Conservation (phyloP, 495 filamentous ascomycete species). For the Penicillium salamii region DNA sequence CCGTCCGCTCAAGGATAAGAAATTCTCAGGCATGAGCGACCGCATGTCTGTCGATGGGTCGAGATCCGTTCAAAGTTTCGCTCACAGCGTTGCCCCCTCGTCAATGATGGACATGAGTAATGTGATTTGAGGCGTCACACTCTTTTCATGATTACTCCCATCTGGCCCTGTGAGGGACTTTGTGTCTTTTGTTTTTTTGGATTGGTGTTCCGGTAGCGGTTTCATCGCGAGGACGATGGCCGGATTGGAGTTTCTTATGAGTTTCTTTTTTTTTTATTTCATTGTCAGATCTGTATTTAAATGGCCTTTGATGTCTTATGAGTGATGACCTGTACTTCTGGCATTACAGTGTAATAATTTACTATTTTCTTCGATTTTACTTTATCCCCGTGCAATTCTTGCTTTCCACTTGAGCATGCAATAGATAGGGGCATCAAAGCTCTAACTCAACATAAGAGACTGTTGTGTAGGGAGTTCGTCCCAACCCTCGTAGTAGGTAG, state of each 20-base stretch:
- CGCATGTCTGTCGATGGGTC: slow-evolving; percentile 42
- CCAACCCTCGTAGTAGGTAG: too few relatives aligned
- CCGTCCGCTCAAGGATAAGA: slow-evolving; percentile 43
- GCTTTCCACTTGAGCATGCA: background rate
- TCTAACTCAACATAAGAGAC: too few relatives aligned
- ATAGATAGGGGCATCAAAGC: background rate
- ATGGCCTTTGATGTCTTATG: slow-evolving; percentile 28
- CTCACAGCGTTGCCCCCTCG: slow-evolving; percentile 41
- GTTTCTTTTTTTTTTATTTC: slow-evolving; percentile 11
- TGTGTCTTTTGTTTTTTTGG: slow-evolving; percentile 1
- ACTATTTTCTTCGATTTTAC: slow-evolving; percentile 5
- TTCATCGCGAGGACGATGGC: slow-evolving; percentile 4
- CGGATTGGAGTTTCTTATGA: slow-evolving; percentile 20
- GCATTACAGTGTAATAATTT: slow-evolving; percentile 26
- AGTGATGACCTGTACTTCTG: slow-evolving; percentile 29
- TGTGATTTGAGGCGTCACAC: slow-evolving; percentile 49
- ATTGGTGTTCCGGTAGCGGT: slow-evolving; percentile 9
- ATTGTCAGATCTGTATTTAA: slow-evolving; percentile 25
- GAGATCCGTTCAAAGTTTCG: slow-evolving; percentile 45
- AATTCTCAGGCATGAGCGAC: slow-evolving; percentile 38
- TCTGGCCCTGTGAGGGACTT: slow-evolving; percentile 4
- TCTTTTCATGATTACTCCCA: slow-evolving; percentile 22
- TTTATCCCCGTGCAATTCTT: background rate
- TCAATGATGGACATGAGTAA: slow-evolving; percentile 50
- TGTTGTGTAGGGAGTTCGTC: too few relatives aligned